Evolutionary conservation across 768 basidiomycete genomes (phyloP).

Genomic region (Pholiota molesta): DNA sequence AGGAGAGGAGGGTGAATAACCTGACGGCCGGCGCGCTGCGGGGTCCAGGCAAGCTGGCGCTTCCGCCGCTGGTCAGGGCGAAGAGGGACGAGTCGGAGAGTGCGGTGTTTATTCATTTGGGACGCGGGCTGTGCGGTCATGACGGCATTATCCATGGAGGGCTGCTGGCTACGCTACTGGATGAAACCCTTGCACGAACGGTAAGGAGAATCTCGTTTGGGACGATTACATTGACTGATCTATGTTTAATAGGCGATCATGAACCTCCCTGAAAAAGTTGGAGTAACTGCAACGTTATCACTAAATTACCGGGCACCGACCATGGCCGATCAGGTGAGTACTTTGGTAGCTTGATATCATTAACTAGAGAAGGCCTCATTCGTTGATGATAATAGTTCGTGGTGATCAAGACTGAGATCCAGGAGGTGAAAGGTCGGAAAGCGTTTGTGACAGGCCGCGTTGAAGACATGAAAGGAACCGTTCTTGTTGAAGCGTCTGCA

Average conservation of each 20-base stretch:
- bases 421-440: slow-evolving; percentile 78
- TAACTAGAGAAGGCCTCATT: neutral
- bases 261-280: slow-evolving; percentile 87
- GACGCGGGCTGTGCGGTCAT: slow-evolving; percentile 86
- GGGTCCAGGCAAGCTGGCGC: slow-evolving; percentile 85
- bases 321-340: slow-evolving; percentile 77
- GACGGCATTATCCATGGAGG: slow-evolving; percentile 97
- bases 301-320: slow-evolving; percentile 88
- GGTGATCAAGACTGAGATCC: slow-evolving; percentile 71
- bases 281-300: slow-evolving; percentile 86
- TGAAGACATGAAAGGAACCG: slow-evolving; percentile 80
- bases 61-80: slow-evolving; percentile 76
- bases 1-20: slow-evolving; percentile 77
- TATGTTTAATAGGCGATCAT: slow-evolving; percentile 64
- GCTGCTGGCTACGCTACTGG: slow-evolving; percentile 84
- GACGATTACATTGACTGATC: slow-evolving; percentile 6
- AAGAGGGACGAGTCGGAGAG: slow-evolving; percentile 77
- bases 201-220: slow-evolving; percentile 40
- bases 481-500: slow-evolving; percentile 79
- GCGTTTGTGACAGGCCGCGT: slow-evolving; percentile 68
- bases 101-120: slow-evolving; percentile 76
- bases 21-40: slow-evolving; percentile 84
- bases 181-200: slow-evolving; percentile 81
- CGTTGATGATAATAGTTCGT: slow-evolving; percentile 61
- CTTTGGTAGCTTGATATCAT: neutral